Percentiles rank a stretch among this genome's conserved stretches.
phyloP scores from a whole-genome alignment of 1,284 basidiomycete species.

The Porodaedalea pini region DNA sequence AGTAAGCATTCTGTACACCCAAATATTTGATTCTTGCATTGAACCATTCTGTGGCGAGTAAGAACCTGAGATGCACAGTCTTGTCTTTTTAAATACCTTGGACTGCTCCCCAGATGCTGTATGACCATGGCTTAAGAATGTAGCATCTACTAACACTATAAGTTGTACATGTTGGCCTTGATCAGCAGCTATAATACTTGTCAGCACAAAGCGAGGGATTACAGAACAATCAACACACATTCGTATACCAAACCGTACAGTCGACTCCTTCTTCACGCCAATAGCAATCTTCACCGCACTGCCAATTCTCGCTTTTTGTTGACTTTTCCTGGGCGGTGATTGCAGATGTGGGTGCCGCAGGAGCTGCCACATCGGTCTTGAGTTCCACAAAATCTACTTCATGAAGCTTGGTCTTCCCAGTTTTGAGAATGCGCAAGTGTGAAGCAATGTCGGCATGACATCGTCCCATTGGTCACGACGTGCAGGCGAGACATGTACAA shows the following conservation, averaged over 20 bases:
- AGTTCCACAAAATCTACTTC: slow-evolving; percentile 73
- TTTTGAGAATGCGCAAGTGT: too few relatives aligned
- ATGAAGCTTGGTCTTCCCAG: too few relatives aligned
- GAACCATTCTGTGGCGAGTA: too few relatives aligned
- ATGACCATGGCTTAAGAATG: slow-evolving; percentile 97
- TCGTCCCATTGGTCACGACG: too few relatives aligned
- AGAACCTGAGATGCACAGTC: too few relatives aligned
- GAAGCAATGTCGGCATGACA: too few relatives aligned
- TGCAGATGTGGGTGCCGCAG: slow-evolving; percentile 37
- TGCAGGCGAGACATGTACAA: too few relatives aligned
- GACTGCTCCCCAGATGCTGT: too few relatives aligned
- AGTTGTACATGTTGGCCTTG: slow-evolving; percentile 97
- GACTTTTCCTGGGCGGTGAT: slow-evolving; percentile 31
- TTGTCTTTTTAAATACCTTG: too few relatives aligned
- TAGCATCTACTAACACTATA: slow-evolving; percentile 99
- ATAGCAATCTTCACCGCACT: slow-evolving; percentile 89
- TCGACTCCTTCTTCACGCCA: slow-evolving; percentile 91
- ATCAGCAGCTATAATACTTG: slow-evolving; percentile 88
- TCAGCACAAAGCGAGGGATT: slow-evolving; percentile 9
- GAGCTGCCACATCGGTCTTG: slow-evolving; percentile 43
- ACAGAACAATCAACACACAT: slow-evolving; percentile 46
- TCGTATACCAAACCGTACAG: slow-evolving; percentile 92
- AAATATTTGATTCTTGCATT: too few relatives aligned
- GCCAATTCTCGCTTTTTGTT: too few relatives aligned
- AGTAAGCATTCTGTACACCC: too few relatives aligned